These are phyloP conservation scores for Mortierella hygrophila DNA, from an alignment of 192 early-diverging fungal genomes.

Conservation along the genomic window DNA sequence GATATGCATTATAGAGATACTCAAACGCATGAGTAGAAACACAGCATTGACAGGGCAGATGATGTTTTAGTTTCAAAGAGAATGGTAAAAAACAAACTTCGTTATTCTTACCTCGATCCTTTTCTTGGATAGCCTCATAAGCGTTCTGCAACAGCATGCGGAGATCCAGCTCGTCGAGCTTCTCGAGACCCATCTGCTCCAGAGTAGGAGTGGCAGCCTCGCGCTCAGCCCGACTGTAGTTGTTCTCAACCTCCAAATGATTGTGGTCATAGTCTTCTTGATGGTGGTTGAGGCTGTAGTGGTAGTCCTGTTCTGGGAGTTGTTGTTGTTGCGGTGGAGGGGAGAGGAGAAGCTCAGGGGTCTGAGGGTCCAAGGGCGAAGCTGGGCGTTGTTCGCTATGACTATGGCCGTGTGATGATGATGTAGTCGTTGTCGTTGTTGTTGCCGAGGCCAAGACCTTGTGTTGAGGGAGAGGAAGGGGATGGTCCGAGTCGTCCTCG, in stretches of 20 bases:
- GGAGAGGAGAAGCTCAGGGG: background rate
- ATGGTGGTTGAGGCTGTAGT: background rate
- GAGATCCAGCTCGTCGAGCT: constrained; percentile 22
- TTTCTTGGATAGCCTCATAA: constrained; percentile 43
- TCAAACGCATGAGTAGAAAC: constrained; percentile 3
- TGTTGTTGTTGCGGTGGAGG: constrained; percentile 17
- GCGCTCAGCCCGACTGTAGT: background rate
- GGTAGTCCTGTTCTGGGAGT: background rate
- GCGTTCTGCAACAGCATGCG: constrained; percentile 38
- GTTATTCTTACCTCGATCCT: constrained; percentile 31
- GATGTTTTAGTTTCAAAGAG: background rate
- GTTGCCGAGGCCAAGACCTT: background rate
- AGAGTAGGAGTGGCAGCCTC: constrained; percentile 16
- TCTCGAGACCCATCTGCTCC: constrained; percentile 35
- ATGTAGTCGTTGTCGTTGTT: background rate
- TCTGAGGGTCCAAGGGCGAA: constrained; percentile 2
- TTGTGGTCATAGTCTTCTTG: background rate
- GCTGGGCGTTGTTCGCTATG: background rate
- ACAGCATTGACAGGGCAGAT: background rate
- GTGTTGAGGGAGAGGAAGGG: constrained; percentile 9
- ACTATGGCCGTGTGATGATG: background rate
- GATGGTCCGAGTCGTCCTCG: constrained; percentile 26
- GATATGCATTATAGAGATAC: background rate
- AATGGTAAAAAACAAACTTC: background rate
- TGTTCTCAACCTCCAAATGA: background rate